Conservation (phyloP, 31 red algal genomes). For the Endocladia muricata region DNA sequence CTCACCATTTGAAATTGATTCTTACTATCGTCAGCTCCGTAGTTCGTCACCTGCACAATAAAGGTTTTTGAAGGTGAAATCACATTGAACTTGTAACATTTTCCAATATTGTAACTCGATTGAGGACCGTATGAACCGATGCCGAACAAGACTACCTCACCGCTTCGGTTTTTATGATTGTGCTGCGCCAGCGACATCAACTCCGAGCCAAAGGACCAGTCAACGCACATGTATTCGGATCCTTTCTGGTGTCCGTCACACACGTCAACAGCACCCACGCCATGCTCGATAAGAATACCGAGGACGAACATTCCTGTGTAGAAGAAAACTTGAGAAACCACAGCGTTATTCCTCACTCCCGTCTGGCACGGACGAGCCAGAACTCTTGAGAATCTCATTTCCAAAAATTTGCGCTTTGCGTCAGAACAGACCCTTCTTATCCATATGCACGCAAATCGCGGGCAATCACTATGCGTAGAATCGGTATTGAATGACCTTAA, state of each 20-base stretch:
- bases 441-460: too few species aligned
- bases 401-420: too few species aligned
- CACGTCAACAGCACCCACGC: too few species aligned
- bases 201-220: slow-evolving; percentile 21
- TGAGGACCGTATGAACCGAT: neutral
- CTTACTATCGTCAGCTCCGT: neutral
- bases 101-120: neutral
- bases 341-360: too few species aligned
- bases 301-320: too few species aligned
- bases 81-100: slow-evolving; percentile 18
- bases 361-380: too few species aligned
- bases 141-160: slow-evolving; percentile 2
- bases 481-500: too few species aligned
- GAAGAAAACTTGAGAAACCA: too few species aligned
- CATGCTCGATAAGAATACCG: too few species aligned
- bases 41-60: slow-evolving; percentile 8
- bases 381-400: too few species aligned
- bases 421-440: too few species aligned
- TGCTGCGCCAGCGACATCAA: neutral
- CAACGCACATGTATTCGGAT: slow-evolving; percentile 10
- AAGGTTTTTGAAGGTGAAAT: neutral
- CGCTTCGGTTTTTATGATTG: neutral
- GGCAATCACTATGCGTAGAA: too few species aligned
- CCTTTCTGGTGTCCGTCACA: neutral
- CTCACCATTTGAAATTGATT: slow-evolving; percentile 20